Evolutionary conservation across 495 filamentous ascomycete species (phyloP), one percentile per base, ranked within the genome.

Genomic region (Pyronema omphalodes): DNA sequence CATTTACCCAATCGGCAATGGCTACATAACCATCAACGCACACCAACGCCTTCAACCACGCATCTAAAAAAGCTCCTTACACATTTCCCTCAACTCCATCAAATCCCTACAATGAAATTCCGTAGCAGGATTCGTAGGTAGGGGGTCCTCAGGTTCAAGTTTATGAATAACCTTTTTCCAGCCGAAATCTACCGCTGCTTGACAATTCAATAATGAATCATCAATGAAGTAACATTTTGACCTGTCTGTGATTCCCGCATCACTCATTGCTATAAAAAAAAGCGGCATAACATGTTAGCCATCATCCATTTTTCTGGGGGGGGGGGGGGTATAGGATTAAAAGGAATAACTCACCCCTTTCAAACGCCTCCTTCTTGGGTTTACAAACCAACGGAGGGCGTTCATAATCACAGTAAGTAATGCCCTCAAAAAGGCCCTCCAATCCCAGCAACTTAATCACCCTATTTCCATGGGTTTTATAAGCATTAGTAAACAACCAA

Each of bases 401-500:
- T 5, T 34, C 57, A 67, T 95, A 98, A 65, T 98, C 84, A 62
- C 91, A 98, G 61, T 78, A 95, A 0, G 91, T 95, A 55, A 95
- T 73, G 0, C 89, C 61, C 43, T 63, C 89, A 66, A 96, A 96
- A 23, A 86, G 68, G 67, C 93, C 86, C 9, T 93, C 86, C 15
- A 96, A 67, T 29, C 76, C 80, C 3, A 99, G 71, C 29, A 99
- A 66, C 57, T 73, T 78, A 12, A 96, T 76, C 7, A 99, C 91
- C 15, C 88, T 69, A 57, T 75, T 78, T 6, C 76, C 93, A 62
- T 99, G 93, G 43, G 72, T 96, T 58, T 93, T 69, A 62, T 95
- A 93, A 39, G 93, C 93, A 63, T 99, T 99, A 0, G 93, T 99
- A 55, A 99, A 79, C 3, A 99, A 76, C 93, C 93, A 96, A 15